Evolutionary conservation across 352 stramenopile genomes (phyloP), one percentile per base, ranked within the genome.

Genomic region (Phytophthora cryptogea): DNA sequence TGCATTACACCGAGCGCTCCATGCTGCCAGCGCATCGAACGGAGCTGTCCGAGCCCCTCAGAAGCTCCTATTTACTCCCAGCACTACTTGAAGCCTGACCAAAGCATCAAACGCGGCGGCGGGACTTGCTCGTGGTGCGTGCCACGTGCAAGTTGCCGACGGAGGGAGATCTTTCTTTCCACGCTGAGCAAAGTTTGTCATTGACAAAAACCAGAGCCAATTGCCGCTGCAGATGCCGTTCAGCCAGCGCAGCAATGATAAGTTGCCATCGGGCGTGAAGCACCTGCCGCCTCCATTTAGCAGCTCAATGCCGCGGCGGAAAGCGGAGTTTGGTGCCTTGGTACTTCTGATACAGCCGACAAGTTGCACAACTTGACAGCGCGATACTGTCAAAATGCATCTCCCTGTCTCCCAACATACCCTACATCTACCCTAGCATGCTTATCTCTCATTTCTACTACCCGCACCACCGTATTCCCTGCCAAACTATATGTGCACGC

Each of bases 1-100:
- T 8, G 48, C 48, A 55, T 55, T 46, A 46, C 48, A 45, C 35
- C 48, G 20, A 55, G 48, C 23, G 44, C 35, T 55, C 48, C 48
- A 55, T 46, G 36, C 27, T 32, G 49, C 36, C 28, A 36, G 40
- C 26, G 28, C 49, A 56, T 47, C 26, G 27, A 23, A 31, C 17
- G 5, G 26, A 13, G 27, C 43, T 50, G 8, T 37, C 9, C 32
- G 14, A 37, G 32, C n/a, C 32, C 31, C 31, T 23, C 20, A 23
- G 20, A 23, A 23, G 20, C 20, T 23, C 20, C 20, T 23, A 35
- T 35, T 35, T 23, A 23, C 2, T 23, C 20, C 20, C 20, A 37
- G 32, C 32, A 9, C 32, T 37, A 13, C 14, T 37, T 10, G 32
- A 10, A 10, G 32, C 32, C 32, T 37, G 31, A 35, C 8, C 31